Conservation (phyloP, 805 yeast species). For the Sungouiella blattae region DNA sequence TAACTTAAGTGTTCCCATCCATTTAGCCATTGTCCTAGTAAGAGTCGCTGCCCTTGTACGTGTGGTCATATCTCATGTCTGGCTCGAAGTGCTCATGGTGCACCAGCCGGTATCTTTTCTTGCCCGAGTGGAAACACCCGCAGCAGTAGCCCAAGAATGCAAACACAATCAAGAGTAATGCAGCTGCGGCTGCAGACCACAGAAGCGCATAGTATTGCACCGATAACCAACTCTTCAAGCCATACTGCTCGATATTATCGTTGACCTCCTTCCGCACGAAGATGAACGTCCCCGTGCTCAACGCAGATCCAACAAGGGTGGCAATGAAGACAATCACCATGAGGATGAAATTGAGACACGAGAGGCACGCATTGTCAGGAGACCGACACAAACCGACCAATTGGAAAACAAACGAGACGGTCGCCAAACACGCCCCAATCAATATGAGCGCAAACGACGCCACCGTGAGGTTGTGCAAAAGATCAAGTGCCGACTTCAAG, state of each 20-base stretch:
- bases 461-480: constrained; percentile 46
- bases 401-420: constrained; percentile 48
- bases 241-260: constrained; percentile 43
- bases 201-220: constrained; percentile 52
- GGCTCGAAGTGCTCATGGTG: constrained; percentile 3
- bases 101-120: constrained; percentile 24
- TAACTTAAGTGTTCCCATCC: too few species aligned
- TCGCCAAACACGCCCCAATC: constrained; percentile 32
- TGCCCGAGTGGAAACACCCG: constrained; percentile 34
- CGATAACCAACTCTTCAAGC: constrained; percentile 52
- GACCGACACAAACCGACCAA: constrained; percentile 37
- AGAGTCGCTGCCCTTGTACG: constrained; percentile 1
- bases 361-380: constrained; percentile 44
- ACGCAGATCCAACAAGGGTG: constrained; percentile 45
- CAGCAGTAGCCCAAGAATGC: constrained; percentile 40
- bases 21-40: not conserved
- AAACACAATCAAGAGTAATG: constrained; percentile 27
- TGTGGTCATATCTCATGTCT: constrained; percentile 15
- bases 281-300: constrained; percentile 61
- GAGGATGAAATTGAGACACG: constrained; percentile 42
- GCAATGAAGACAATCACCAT: constrained; percentile 44
- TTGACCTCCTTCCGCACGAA: constrained; percentile 51
- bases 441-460: constrained; percentile 51
- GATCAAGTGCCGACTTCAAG: constrained; percentile 43
- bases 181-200: constrained; percentile 61